A percentile compares a stretch with the other conserved stretches of the same genome.
Evolutionary conservation across 78 protist genomes (phyloP).

Genomic region (Polysphondylium violaceum): DNA sequence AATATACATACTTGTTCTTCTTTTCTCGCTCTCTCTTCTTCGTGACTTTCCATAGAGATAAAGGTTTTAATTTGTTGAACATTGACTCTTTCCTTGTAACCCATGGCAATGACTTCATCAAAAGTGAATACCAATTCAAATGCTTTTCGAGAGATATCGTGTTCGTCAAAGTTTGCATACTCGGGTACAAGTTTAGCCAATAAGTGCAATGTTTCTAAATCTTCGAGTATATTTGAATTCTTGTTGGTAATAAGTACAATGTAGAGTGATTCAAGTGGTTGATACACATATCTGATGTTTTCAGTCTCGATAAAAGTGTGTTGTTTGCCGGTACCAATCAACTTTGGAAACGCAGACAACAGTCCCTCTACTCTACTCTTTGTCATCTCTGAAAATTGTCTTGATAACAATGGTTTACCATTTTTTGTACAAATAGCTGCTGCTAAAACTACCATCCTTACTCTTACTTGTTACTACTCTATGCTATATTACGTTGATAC

Average conservation of each 20-base stretch:
- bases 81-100: constrained; percentile 86
- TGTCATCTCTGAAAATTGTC: constrained; percentile 96
- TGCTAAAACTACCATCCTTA: constrained; percentile 76
- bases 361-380: constrained; percentile 96
- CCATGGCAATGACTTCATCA: constrained; percentile 93
- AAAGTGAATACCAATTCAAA: constrained; percentile 95
- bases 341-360: constrained; percentile 97
- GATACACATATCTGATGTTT: constrained; percentile 96
- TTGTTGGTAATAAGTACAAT: constrained; percentile 95
- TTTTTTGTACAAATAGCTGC: constrained; percentile 82
- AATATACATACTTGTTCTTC: constrained; percentile 34
- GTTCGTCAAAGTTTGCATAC: constrained; percentile 82
- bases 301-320: constrained; percentile 97
- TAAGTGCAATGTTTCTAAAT: constrained; percentile 94
- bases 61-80: constrained; percentile 85
- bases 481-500: no score
- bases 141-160: constrained; percentile 75
- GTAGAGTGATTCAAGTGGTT: constrained; percentile 95
- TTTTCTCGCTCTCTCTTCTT: constrained; percentile 89
- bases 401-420: constrained; percentile 89
- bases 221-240: constrained; percentile 95
- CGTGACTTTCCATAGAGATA: constrained; percentile 94
- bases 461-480: no score
- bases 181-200: constrained; percentile 89
- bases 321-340: constrained; percentile 89